Evolutionary conservation across 805 yeast genomes (phyloP), one percentile per base, ranked within the genome.

Genomic region (Ogataea degrootiae): DNA sequence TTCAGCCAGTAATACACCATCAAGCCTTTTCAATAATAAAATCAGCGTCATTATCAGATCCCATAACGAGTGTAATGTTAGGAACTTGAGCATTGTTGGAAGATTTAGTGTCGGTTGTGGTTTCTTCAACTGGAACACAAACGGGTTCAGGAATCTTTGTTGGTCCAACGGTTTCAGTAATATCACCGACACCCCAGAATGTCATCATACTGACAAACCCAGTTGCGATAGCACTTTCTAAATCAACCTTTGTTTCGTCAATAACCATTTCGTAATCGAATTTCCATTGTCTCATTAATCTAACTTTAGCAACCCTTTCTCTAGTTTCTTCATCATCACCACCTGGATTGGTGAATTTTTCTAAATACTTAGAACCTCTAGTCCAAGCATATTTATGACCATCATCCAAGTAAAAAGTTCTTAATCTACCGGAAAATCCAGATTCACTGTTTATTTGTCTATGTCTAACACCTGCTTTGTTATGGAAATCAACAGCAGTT

Each of bases 171-270:
- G 83, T 76, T 45, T 71, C 74, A 15, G 82, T 76, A 50, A 66
- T 66, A 58, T 71, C 77, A 44, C 82, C 82, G 43, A 70, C 60
- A 21, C 81, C 80, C 87, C 87, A 82, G 62, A 80, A 82, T n/a
- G 85, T 77, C 66, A 78, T 68, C 82, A 82, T 80, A 17, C 84
- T 72, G 45, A 79, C 63, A 54, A 81, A 82, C 1, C 75, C 84
- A 6, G 86, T 79, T n/a, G 81, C 77, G 44, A 82, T 59, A 3
- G 78, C 84, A 38, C 74, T 66, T 46, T 76, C 77, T n/a, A 68
- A 59, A 56, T 77, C 81, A 26, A 79, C 65, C 52, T 69, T 67
- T 2, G 58, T 44, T 43, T 70, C 75, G 59, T 80, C 84, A 26
- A 81, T 61, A 34, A 76, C 61, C 49, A 82, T 52, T 62, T 81